phyloP scores from a whole-genome alignment of 768 basidiomycete species.

The Lactarius trivialis region DNA sequence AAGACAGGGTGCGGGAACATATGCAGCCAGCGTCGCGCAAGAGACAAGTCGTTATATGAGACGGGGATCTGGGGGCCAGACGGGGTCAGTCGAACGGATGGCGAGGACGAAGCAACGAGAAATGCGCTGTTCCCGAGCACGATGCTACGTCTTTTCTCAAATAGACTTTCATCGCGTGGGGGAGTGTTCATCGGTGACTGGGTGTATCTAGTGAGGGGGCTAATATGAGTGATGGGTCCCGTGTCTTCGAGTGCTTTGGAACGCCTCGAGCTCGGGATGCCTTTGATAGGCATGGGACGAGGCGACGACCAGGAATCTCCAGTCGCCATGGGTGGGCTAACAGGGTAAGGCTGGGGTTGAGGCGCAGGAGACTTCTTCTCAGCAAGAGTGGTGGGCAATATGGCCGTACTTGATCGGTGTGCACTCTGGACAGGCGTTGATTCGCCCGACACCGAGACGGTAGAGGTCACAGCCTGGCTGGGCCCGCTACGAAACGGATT shows the following conservation, averaged over 20 bases:
- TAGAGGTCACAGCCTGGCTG: conserved; percentile 56
- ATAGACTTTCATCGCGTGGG: conserved; percentile 56
- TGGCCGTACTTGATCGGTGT: conserved; percentile 25
- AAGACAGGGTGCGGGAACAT: conserved; percentile 64
- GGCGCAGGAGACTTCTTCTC: background rate
- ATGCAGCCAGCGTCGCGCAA: conserved; percentile 90
- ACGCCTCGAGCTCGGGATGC: conserved; percentile 28
- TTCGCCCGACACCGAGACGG: conserved; percentile 46
- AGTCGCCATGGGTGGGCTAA: background rate
- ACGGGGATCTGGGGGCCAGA: conserved; percentile 53
- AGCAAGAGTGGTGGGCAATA: background rate
- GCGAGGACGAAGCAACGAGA: conserved; percentile 41
- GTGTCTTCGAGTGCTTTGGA: conserved; percentile 55
- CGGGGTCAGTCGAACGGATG: conserved; percentile 51
- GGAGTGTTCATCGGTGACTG: conserved; percentile 64
- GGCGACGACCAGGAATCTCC: conserved; percentile 31
- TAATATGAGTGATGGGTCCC: conserved; percentile 35
- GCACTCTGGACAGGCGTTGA: conserved; percentile 26
- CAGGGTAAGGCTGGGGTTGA: background rate
- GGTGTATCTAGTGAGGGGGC: conserved; percentile 37
- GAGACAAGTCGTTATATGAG: conserved; percentile 57
- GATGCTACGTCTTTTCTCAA: conserved; percentile 51
- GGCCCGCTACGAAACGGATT: conserved; percentile 62
- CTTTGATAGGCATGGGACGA: conserved; percentile 37
- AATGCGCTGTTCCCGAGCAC: conserved; percentile 31